These are phyloP conservation scores for Penicillium paxilli DNA, from an alignment of 495 filamentous ascomycete genomes.

Conservation along the genomic window DNA sequence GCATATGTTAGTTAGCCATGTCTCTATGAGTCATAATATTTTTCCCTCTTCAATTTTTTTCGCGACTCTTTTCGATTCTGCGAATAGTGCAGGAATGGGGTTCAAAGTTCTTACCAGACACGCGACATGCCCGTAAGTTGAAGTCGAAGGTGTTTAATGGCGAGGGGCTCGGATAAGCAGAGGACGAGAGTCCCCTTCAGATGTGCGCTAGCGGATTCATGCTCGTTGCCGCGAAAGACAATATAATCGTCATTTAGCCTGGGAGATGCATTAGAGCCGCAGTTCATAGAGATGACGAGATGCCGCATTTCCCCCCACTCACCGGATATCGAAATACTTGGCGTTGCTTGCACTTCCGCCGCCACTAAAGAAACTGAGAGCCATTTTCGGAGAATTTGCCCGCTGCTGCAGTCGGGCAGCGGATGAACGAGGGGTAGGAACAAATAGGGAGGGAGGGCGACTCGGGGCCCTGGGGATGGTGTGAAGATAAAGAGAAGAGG, in stretches of 20 bases:
- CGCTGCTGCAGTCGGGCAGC: slow-evolving; percentile 23
- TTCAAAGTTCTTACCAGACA: slow-evolving; percentile 57
- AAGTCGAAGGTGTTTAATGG: slow-evolving; percentile 70
- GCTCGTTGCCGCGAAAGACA: slow-evolving; percentile 71
- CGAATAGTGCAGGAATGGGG: neutral
- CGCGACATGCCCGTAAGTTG: slow-evolving; percentile 70
- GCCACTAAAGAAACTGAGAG: slow-evolving; percentile 52
- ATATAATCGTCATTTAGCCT: slow-evolving; percentile 80
- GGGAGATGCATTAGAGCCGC: slow-evolving; percentile 5
- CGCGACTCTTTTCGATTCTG: neutral
- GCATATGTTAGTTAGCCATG: slow-evolving; percentile 12
- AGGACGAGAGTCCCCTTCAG: slow-evolving; percentile 75
- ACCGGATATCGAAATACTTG: slow-evolving; percentile 60
- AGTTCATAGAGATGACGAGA: neutral
- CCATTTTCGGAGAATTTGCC: slow-evolving; percentile 35
- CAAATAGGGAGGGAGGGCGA: neutral
- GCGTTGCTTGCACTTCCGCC: slow-evolving; percentile 48
- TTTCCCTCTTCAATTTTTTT: neutral
- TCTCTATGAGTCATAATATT: neutral
- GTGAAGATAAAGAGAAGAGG: neutral
- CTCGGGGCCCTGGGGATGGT: neutral
- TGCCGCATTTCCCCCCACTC: slow-evolving; percentile 15
- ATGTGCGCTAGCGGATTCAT: slow-evolving; percentile 73
- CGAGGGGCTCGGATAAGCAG: slow-evolving; percentile 67
- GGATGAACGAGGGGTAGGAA: slow-evolving; percentile 1